A percentile compares a stretch with the other conserved stretches of the same genome.
Conservation (phyloP, 2,329 filamentous ascomycete genomes). For the Aspergillus alliaceus region DNA sequence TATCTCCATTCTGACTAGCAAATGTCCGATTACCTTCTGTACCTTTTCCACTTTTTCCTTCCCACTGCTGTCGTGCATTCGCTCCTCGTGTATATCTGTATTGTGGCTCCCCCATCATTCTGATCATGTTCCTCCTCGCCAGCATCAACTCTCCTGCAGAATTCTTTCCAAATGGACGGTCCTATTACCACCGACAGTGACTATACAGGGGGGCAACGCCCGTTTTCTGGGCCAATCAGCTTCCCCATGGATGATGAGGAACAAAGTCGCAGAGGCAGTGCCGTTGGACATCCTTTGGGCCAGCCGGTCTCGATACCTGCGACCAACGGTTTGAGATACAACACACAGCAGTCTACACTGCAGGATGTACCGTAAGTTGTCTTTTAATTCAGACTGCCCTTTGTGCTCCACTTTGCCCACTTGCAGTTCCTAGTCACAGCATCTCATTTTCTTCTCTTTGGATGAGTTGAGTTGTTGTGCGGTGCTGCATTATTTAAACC, state of each 20-base stretch:
- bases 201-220: constrained; percentile 37
- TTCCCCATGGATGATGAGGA: constrained; percentile 46
- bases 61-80: constrained; percentile 3
- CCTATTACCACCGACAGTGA: constrained; percentile 41
- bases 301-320: constrained; percentile 47
- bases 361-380: constrained; percentile 57
- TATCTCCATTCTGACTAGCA: constrained; percentile 22
- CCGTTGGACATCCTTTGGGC: constrained; percentile 47
- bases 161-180: constrained; percentile 39
- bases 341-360: constrained; percentile 51
- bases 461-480: constrained; percentile 30
- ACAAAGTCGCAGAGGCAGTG: constrained; percentile 52
- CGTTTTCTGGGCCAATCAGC: constrained; percentile 33
- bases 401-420: constrained; percentile 30
- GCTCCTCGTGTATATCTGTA: constrained; percentile 10
- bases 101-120: constrained; percentile 18
- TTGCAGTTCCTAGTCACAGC: constrained; percentile 32
- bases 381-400: constrained; percentile 41
- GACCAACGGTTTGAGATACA: constrained; percentile 53
- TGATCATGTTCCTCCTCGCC: constrained; percentile 22
- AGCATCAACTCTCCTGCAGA: constrained; percentile 36
- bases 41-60: constrained; percentile 6
- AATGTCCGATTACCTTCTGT: constrained; percentile 9
- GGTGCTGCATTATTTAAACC: constrained; percentile 11
- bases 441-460: constrained; percentile 30